phyloP scores from a whole-genome alignment of 139 green algal genomes.

The Limnomonas spitsbergensis region DNA sequence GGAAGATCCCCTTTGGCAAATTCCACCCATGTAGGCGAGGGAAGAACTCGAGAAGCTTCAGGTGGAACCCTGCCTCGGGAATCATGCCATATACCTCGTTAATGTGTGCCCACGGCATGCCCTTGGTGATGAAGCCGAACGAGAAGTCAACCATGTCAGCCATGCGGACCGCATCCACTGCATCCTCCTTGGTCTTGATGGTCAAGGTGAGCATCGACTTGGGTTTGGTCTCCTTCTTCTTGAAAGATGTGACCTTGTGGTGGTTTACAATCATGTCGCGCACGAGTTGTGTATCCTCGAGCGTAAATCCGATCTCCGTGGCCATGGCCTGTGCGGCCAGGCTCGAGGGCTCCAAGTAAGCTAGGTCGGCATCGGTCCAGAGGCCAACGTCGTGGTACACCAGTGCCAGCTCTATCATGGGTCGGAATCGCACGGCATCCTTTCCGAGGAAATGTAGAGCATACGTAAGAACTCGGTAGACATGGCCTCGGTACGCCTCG shows the following conservation, averaged over 20 bases:
- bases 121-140: background rate
- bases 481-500: background rate
- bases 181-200: background rate
- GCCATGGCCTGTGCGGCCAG: background rate
- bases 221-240: background rate
- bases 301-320: background rate
- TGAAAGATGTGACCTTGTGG: slow-evolving; percentile 2
- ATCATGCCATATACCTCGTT: background rate
- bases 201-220: background rate
- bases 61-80: background rate
- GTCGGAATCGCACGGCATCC: background rate
- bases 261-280: background rate
- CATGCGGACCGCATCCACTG: background rate
- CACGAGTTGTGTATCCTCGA: background rate
- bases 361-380: background rate
- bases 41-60: background rate
- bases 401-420: background rate
- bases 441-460: background rate
- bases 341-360: slow-evolving; percentile 4
- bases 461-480: background rate
- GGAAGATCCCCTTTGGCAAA: background rate
- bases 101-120: slow-evolving; percentile 1
- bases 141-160: slow-evolving; percentile 6
- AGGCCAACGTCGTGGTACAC: slow-evolving; percentile 3
- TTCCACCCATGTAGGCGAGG: background rate